Conservation (phyloP, 163 green algal species). For the Scenedesmus sp. region DNA sequence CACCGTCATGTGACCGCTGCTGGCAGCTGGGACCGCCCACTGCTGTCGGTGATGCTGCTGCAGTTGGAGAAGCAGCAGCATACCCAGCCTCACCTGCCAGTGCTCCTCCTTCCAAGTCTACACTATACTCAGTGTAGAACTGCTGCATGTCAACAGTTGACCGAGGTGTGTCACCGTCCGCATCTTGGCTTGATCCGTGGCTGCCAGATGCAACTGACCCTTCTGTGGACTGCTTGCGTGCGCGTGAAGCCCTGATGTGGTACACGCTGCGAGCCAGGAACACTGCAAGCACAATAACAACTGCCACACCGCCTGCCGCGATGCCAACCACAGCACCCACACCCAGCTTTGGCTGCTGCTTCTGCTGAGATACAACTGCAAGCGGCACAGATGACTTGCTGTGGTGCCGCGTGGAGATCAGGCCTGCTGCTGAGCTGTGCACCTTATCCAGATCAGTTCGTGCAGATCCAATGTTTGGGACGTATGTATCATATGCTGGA, state of each 20-base stretch:
- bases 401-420: neutral
- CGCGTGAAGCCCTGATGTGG: neutral
- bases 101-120: neutral
- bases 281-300: neutral
- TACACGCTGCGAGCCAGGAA: neutral
- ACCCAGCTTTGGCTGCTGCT: conserved; percentile 22
- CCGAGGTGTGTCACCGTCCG: neutral
- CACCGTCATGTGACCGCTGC: neutral
- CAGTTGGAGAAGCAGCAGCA: neutral
- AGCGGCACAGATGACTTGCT: neutral
- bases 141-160: neutral
- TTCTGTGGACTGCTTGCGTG: neutral
- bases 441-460: neutral
- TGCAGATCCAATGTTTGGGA: neutral
- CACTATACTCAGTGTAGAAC: neutral
- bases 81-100: neutral
- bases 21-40: neutral
- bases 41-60: neutral
- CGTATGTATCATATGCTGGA: neutral
- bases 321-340: conserved; percentile 5
- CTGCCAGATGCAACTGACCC: neutral
- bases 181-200: neutral
- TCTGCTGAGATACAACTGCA: neutral
- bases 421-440: neutral
- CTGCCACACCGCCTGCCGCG: neutral